Base-by-base conservation (phyloP, 352 stramenopile species). In the Lagenidium sp. region DNA sequence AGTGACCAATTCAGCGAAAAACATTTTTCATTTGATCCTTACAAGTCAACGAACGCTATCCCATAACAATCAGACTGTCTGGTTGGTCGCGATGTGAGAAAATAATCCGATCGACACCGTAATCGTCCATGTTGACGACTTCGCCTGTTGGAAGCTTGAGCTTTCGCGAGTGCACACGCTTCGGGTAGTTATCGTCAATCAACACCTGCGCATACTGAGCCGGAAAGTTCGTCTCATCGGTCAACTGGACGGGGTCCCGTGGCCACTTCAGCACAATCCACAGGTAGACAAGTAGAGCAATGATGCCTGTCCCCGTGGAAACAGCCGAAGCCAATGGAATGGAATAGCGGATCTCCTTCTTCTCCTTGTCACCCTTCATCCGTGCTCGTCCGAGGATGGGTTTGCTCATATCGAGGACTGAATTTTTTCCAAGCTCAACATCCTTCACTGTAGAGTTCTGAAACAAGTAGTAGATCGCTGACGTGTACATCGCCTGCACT, bases 281-380 rank as follows among this genome's bases (percentile, higher is more conserved):
- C 6, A 52, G 49, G 19, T 68, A 60, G 7, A 58, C 34, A 16
- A 74, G 36, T 1, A 80, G 34, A 0, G 73, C 41, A 8, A 20
- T 47, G 2, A 76, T 60, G 6, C 63, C 67, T 6, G 64, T 52
- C 21, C 57, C 64, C 11, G 67, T 73, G 25, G 63, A 64, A 36
- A 73, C 54, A 1, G 60, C 63, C 1, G 63, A 76, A 32, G 43
- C 60, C 0, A 68, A 18, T 7, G 64, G 61, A 19, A 80, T 56
- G 7, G 63, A 71, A 46, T 63, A 73, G 29, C 60, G 68, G 50
- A 80, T 76, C 49, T 74, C 55, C 37, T 80, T 76, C 21, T 43
- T 49, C 48, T 76, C 67, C 12, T 37, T 49, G 21, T 74, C 63
- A 6, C 66, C 63, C 8, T 59, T 38, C 25, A 75, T 59, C 1